Evolutionary conservation across 768 basidiomycete genomes (phyloP).

Genomic region (Boletus coccyginus): DNA sequence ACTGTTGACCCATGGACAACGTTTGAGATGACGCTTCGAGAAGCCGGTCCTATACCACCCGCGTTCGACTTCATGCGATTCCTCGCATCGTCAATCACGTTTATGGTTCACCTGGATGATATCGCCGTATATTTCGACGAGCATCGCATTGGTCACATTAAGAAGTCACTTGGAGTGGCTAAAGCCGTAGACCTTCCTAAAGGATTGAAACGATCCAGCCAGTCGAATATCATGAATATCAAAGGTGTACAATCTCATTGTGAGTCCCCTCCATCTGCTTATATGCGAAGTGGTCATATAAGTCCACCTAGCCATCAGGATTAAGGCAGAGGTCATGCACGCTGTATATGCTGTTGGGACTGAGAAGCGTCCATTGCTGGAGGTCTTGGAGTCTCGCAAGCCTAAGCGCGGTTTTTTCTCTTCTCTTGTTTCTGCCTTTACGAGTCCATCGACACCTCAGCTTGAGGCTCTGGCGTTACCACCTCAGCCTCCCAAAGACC

Average conservation of each 20-base stretch:
- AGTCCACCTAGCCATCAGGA: constrained; percentile 38
- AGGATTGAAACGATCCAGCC: constrained; percentile 53
- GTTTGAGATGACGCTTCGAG: constrained; percentile 86
- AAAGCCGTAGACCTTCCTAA: constrained; percentile 51
- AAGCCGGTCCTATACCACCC: constrained; percentile 73
- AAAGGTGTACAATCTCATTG: constrained; percentile 60
- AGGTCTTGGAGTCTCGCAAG: constrained; percentile 31
- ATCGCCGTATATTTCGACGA: constrained; percentile 84
- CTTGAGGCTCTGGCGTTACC: constrained; percentile 5
- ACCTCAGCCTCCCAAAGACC: constrained; percentile 20
- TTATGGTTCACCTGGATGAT: constrained; percentile 77
- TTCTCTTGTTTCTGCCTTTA: constrained; percentile 31
- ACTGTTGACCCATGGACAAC: constrained; percentile 65
- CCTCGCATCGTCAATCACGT: constrained; percentile 87
- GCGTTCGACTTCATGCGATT: constrained; percentile 89
- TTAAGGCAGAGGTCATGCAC: constrained; percentile 11
- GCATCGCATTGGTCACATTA: constrained; percentile 62
- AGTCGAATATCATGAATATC: constrained; percentile 65
- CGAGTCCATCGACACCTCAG: constrained; percentile 15
- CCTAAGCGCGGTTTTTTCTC: constrained; percentile 46
- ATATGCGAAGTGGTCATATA: not conserved
- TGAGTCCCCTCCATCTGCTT: constrained; percentile 34
- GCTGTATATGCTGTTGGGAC: constrained; percentile 10
- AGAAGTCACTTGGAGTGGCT: constrained; percentile 57
- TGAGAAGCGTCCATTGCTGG: constrained; percentile 41